A percentile compares a stretch with the other conserved stretches of the same genome.
These are phyloP conservation scores for Blepharisma undulans DNA, from an alignment of 169 alveolate species.

Conservation along the genomic window DNA sequence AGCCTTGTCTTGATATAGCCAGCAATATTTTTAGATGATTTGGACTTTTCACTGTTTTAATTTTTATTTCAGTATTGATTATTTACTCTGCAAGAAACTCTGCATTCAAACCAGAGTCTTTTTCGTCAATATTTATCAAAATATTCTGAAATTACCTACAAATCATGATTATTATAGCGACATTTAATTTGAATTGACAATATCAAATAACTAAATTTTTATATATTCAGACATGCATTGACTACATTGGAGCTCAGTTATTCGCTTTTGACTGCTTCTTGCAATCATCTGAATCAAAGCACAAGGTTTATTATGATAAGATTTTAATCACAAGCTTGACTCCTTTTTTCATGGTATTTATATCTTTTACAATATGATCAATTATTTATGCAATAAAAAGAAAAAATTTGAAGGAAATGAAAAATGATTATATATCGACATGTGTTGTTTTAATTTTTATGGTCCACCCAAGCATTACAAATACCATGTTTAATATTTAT, in stretches of 20 bases:
- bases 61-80: neutral
- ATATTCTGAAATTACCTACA: conserved; percentile 9
- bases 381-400: neutral
- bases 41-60: neutral
- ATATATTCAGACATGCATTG: neutral
- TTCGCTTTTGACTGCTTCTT: conserved; percentile 3
- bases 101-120: neutral
- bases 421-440: neutral
- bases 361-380: neutral
- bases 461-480: neutral
- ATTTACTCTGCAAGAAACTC: too few relatives aligned
- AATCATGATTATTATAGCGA: neutral
- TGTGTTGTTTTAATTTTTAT: neutral
- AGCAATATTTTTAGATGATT: neutral
- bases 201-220: neutral
- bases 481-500: neutral
- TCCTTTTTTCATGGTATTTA: neutral
- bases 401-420: neutral
- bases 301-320: neutral
- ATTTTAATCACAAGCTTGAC: neutral
- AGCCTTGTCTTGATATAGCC: neutral
- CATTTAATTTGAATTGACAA: conserved; percentile 4
- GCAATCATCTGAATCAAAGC: neutral
- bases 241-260: neutral
- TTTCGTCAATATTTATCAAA: neutral